Evolutionary conservation across 2,329 filamentous ascomycete genomes (phyloP), one percentile per base, ranked within the genome.

Genomic region (Dendryphion nanum): DNA sequence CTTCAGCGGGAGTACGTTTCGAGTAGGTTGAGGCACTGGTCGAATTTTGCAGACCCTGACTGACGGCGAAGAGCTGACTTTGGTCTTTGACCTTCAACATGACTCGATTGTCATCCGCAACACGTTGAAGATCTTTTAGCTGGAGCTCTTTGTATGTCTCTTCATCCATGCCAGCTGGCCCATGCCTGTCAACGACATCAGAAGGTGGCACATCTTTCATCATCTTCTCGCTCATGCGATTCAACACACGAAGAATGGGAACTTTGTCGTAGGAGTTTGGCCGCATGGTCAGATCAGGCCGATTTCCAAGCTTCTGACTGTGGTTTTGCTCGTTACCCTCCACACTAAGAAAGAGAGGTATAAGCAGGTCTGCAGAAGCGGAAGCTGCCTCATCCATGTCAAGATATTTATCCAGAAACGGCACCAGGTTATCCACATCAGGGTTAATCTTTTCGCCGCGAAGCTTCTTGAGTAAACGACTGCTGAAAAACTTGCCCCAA

Each of bases 321-420:
- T 95, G 83, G 56, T 98, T 91, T 63, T 93, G 87, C 67, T 97
- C 93, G 58, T 98, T 98, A 19, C 85, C 93, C 59, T 91, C 88
- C 18, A 98, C 68, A 61, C 98, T 86, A 51, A 98, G 90, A 48
- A 94, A 90, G 53, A 90, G 83, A 1, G 93, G 90, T 15, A 98
- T 81, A n/a, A 26, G 10, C 23, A 26, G n/a, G 10, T 26, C 23
- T 39, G 84, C 78, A 21, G 82, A 72, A 3, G 82, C 71, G 12
- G 70, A 72, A 18, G 69, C 66, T 32, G 75, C 67, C 50, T 89
- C 85, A 45, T 88, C 85, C 24, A 78, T 77, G 41, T 85, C 81
- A 17, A 95, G 78, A 61, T 95, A 96, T 50, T 85, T 84, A 66
- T 97, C 93, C 44, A 97, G 83, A 6, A 93, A 74, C 14, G 81